Evolutionary conservation across 495 filamentous ascomycete species (phyloP).

Genomic region (Hypoxylon lienhwacheense): DNA sequence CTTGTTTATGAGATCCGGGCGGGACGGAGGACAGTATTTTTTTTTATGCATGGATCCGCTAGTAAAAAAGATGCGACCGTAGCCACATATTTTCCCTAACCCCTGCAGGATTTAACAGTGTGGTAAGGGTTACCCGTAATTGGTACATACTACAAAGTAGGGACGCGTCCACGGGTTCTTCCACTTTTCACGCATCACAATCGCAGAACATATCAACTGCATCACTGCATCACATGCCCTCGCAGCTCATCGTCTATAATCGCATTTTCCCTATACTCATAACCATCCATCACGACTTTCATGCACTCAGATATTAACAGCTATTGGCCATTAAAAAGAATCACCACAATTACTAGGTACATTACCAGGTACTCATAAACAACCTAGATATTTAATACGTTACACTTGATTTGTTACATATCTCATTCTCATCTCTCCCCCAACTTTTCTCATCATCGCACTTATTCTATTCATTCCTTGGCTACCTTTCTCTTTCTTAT

Average conservation of each 20-base stretch:
- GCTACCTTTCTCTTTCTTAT: too few species aligned
- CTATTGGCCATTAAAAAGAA: constrained; percentile 1
- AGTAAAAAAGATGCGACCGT: constrained; percentile 22
- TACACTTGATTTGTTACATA: constrained; percentile 23
- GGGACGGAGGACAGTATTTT: neutral
- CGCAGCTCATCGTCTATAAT: constrained; percentile 18
- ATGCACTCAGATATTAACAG: neutral
- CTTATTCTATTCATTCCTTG: neutral
- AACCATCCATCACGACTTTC: constrained; percentile 7
- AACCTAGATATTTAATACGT: too few species aligned
- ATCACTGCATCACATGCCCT: constrained; percentile 28
- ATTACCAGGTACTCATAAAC: constrained; percentile 19
- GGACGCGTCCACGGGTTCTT: constrained; percentile 37
- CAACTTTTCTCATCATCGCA: neutral
- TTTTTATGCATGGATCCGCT: constrained; percentile 10
- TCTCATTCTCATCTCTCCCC: constrained; percentile 8
- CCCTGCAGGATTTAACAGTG: constrained; percentile 26
- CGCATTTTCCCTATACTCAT: constrained; percentile 22
- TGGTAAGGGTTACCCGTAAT: too few species aligned
- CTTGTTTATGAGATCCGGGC: neutral
- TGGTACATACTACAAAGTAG: constrained; percentile 25
- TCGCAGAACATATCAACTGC: constrained; percentile 29
- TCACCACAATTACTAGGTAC: constrained; percentile 10
- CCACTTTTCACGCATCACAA: constrained; percentile 36
- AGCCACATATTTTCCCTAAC: constrained; percentile 25